Evolutionary conservation across 495 filamentous ascomycete species (phyloP).

Genomic region (Hyaloscypha variabilis): DNA sequence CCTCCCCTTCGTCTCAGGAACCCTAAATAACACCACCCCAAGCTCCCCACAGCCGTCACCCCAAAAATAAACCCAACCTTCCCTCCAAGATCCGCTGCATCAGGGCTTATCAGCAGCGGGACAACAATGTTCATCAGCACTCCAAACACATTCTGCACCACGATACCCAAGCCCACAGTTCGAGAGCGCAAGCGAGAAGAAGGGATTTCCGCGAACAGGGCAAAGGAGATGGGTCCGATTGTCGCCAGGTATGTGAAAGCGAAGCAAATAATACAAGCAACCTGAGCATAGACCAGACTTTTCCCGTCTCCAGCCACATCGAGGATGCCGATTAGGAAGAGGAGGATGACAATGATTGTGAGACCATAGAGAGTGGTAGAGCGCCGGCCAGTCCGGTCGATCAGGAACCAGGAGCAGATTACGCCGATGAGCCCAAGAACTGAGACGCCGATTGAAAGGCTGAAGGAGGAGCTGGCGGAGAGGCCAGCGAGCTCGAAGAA

Average conservation of each 20-base stretch:
- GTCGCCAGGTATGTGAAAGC: slow-evolving; percentile 11
- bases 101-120: slow-evolving; percentile 67
- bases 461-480: slow-evolving; percentile 51
- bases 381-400: slow-evolving; percentile 51
- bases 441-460: slow-evolving; percentile 48
- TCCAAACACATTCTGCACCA: slow-evolving; percentile 57
- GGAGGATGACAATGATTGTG: slow-evolving; percentile 37
- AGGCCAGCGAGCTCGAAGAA: slow-evolving; percentile 72
- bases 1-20: slow-evolving; percentile 69
- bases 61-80: slow-evolving; percentile 72
- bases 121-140: slow-evolving; percentile 65
- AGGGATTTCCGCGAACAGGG: slow-evolving; percentile 17
- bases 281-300: slow-evolving; percentile 13
- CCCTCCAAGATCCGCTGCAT: slow-evolving; percentile 62
- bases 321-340: slow-evolving; percentile 34
- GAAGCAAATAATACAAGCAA: too few relatives aligned
- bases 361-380: too few relatives aligned
- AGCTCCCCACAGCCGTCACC: slow-evolving; percentile 41
- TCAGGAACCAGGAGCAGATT: slow-evolving; percentile 51
- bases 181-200: slow-evolving; percentile 56
- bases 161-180: slow-evolving; percentile 64
- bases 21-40: slow-evolving; percentile 69
- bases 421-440: slow-evolving; percentile 54
- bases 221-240: slow-evolving; percentile 15
- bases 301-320: background rate